Conservation (phyloP, 1,139 yeast genomes). For the Candida sp. region DNA sequence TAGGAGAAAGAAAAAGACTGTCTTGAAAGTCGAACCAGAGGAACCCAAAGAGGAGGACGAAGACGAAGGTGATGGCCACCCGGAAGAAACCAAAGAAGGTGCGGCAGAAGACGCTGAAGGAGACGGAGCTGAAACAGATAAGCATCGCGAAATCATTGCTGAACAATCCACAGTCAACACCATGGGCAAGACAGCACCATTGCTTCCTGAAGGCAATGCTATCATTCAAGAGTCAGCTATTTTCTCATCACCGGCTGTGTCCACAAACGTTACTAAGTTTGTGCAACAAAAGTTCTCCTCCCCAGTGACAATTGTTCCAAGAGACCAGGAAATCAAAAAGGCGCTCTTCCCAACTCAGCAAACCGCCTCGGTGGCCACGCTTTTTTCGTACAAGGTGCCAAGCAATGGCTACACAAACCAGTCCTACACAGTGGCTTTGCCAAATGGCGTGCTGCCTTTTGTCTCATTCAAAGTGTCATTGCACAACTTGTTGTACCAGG, state of each 20-base stretch:
- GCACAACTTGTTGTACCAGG: conserved; percentile 42
- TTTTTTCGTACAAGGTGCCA: conserved; percentile 51
- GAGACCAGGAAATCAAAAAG: conserved; percentile 31
- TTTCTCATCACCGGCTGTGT: conserved; percentile 38
- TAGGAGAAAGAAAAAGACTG: conserved; percentile 24
- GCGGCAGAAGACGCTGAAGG: conserved; percentile 15
- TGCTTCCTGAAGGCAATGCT: conserved; percentile 28
- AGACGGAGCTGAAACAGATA: conserved; percentile 11
- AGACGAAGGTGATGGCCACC: conserved; percentile 17
- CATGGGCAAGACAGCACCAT: conserved; percentile 35
- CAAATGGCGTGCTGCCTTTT: conserved; percentile 47
- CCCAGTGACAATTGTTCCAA: conserved; percentile 14
- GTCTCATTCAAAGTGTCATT: conserved; percentile 48
- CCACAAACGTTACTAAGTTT: conserved; percentile 27
- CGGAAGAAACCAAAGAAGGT: conserved; percentile 10
- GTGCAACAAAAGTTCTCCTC: conserved; percentile 28
- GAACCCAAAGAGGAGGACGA: conserved; percentile 21
- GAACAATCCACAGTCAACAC: conserved; percentile 20
- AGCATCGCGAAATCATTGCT: conserved; percentile 5
- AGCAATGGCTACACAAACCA: conserved; percentile 48
- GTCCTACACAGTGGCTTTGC: conserved; percentile 47
- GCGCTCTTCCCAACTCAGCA: conserved; percentile 40
- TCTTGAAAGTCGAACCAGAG: conserved; percentile 19
- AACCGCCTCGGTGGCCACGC: conserved; percentile 25
- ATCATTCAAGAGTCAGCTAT: conserved; percentile 41